These are phyloP conservation scores for Cercis canadensis DNA, from an alignment of 306 rosid species.

Conservation along the genomic window DNA sequence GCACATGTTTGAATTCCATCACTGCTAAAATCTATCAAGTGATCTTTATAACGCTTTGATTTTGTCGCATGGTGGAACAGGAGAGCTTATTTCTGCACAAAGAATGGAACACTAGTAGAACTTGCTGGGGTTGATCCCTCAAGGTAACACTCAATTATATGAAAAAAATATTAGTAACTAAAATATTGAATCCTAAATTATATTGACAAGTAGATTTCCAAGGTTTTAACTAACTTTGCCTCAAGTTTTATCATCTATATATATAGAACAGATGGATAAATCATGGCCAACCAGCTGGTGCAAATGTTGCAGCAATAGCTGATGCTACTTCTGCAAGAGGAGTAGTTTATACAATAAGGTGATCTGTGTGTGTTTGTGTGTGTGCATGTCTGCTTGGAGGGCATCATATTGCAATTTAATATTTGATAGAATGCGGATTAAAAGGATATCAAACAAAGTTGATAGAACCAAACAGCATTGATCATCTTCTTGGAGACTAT, in stretches of 20 bases:
- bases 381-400: not conserved
- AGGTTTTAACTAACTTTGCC: constrained; percentile 49
- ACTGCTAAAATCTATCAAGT: constrained; percentile 19
- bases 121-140: constrained; percentile 65
- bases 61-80: constrained; percentile 50
- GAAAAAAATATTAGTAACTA: constrained; percentile 9
- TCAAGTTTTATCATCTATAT: constrained; percentile 39
- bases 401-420: not conserved
- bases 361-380: not conserved
- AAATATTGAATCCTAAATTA: constrained; percentile 29
- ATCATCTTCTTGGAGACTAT: constrained; percentile 33
- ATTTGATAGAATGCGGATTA: not conserved
- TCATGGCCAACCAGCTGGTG: constrained; percentile 90
- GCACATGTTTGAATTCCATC: constrained; percentile 27
- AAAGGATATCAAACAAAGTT: too few species aligned
- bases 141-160: constrained; percentile 64
- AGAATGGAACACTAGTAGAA: constrained; percentile 70
- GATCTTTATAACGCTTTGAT: constrained; percentile 27
- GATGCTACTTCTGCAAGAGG: constrained; percentile 68
- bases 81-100: constrained; percentile 80
- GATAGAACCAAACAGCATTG: constrained; percentile 7
- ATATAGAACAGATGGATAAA: constrained; percentile 87
- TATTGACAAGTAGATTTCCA: constrained; percentile 29
- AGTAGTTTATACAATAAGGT: constrained; percentile 93
- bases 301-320: constrained; percentile 88